Percentiles rank a stretch among this genome's conserved stretches.
phyloP scores from a whole-genome alignment of 2,329 filamentous ascomycete species.

The Incumbomyces delicatus region DNA sequence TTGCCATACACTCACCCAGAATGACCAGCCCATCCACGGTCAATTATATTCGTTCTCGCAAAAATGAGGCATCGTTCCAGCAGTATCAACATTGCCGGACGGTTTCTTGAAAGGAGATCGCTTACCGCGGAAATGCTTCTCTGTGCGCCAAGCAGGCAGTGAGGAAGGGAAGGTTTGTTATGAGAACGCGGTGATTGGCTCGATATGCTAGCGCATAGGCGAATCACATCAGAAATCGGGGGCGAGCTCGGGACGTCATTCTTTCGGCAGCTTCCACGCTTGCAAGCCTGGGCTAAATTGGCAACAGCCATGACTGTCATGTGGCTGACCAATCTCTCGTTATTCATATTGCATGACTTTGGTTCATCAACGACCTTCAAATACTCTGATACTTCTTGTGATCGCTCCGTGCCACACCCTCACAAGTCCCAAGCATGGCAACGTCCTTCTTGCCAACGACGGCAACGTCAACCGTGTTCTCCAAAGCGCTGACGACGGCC shows the following conservation, averaged over 20 bases:
- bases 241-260: constrained; percentile 1
- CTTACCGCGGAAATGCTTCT: too few relatives aligned
- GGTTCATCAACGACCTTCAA: not conserved
- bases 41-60: too few relatives aligned
- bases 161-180: not conserved
- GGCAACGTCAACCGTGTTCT: constrained; percentile 38
- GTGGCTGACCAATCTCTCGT: constrained; percentile 4
- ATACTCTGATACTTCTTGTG: not conserved
- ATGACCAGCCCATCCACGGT: too few relatives aligned
- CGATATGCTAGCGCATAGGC: not conserved
- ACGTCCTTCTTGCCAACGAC: constrained; percentile 31
- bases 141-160: too few relatives aligned
- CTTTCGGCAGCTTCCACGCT: not conserved
- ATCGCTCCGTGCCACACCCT: not conserved
- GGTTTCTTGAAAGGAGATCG: too few relatives aligned
- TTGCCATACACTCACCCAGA: not conserved
- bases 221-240: not conserved
- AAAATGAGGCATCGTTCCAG: too few relatives aligned
- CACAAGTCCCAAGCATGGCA: constrained; percentile 27
- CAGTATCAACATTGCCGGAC: too few relatives aligned
- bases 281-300: not conserved
- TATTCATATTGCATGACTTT: not conserved
- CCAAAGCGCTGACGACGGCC: constrained; percentile 30
- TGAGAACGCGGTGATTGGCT: not conserved
- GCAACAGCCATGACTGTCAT: not conserved